Base-by-base conservation (phyloP, 2,329 filamentous ascomycete genomes). In the Podosphaera xanthii region DNA sequence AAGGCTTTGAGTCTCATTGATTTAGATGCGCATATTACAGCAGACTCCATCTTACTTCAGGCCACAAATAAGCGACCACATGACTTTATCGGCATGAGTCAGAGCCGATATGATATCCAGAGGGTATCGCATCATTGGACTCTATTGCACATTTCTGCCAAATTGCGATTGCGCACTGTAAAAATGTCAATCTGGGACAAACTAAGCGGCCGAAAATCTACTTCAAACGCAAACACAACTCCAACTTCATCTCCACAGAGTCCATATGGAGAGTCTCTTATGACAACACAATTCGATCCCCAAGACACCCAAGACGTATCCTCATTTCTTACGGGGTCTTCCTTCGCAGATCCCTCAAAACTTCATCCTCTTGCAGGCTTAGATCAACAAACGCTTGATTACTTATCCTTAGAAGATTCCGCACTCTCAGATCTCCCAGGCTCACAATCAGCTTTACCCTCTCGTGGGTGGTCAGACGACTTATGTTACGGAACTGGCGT, bases 401-500 rank as follows among this genome's bases (percentile, higher is more conserved):
- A 98, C 73, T 80, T 98, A 64, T 84, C 85, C 34, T 83, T 98
- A 68, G 92, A 98, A 73, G 94, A 98, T 70, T 87, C 88, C 57
- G 81, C 84, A 35, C 81, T 96, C 60, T 89, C 88, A 62, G 83
- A 94, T 68, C 79, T 94, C 30, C 89, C 90, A 56, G 90, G 89
- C 68, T 79, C 83, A 61, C 86, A 87, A 70, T 94, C 91, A 50
- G 85, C 90, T 59, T 80, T 98, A 59, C 92, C 94, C 50, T 96
- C 90, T 60, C 84, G 92, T 71, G 92, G 92, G 70, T 98, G 94
- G 82, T 94, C 90, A 62, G 92, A 98, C 70, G 92, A 98, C 71
- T 81, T 98, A 61, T 97, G 92, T 74, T 98, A 98, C 71, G 92
- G 94, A 69, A 94, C 92, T 31, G 92, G 92, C 67, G 83, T 91